phyloP scores from a whole-genome alignment of 495 filamentous ascomycete genomes.

The Apiosordaria backusii region DNA sequence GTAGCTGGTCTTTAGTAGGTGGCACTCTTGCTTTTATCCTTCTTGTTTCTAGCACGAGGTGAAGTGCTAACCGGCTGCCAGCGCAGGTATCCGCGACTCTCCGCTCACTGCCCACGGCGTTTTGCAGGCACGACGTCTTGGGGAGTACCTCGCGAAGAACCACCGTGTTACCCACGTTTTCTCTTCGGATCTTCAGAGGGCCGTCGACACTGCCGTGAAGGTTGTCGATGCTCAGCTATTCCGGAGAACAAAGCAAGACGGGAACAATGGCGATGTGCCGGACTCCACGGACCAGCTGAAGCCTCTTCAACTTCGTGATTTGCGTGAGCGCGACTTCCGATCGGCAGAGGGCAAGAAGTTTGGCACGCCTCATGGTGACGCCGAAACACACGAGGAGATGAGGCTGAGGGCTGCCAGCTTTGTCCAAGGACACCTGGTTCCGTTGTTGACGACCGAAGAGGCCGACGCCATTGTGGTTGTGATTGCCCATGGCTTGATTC shows the following conservation, averaged over 20 bases:
- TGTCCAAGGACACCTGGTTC: constrained; percentile 56
- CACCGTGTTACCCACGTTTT: constrained; percentile 60
- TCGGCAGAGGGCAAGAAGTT: constrained; percentile 61
- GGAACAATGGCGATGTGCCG: constrained; percentile 24
- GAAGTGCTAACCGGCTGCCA: constrained; percentile 34
- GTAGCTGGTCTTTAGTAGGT: constrained; percentile 70
- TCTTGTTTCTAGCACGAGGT: constrained; percentile 17
- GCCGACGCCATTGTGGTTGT: constrained; percentile 51
- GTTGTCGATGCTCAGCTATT: constrained; percentile 41
- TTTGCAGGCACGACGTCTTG: constrained; percentile 67
- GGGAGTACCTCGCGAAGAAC: constrained; percentile 51
- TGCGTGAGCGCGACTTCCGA: constrained; percentile 72
- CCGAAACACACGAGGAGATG: constrained; percentile 66
- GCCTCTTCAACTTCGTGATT: constrained; percentile 48
- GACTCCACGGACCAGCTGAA: constrained; percentile 13
- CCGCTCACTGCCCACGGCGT: constrained; percentile 76
- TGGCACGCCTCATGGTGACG: constrained; percentile 23
- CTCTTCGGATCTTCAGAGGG: constrained; percentile 74
- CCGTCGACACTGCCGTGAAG: constrained; percentile 64
- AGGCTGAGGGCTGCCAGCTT: constrained; percentile 57
- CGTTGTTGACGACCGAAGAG: constrained; percentile 43
- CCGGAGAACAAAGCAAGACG: constrained; percentile 29
- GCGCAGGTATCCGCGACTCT: constrained; percentile 77
- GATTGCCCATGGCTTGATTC: constrained; percentile 78
- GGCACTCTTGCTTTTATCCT: not conserved